Percentiles rank a stretch among this genome's conserved stretches.
Evolutionary conservation across 2,329 filamentous ascomycete genomes (phyloP).

Genomic region (Lanzia echinophila): DNA sequence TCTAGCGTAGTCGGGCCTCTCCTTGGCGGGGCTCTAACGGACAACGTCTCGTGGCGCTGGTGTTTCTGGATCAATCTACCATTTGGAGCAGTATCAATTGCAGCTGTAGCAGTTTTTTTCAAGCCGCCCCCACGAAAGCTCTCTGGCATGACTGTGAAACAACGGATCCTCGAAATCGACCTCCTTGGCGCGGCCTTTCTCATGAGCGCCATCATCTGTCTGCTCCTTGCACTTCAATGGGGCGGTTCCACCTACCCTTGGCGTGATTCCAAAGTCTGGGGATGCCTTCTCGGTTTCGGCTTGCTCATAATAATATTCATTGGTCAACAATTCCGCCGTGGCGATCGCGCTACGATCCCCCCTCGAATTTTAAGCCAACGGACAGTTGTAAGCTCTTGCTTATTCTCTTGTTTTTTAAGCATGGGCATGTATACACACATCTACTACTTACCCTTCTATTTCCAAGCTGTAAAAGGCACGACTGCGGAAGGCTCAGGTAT

Average conservation of each 20-base stretch:
- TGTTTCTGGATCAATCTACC: constrained; percentile 36
- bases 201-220: constrained; percentile 39
- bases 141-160: constrained; percentile 27
- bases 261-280: constrained; percentile 38
- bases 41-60: constrained; percentile 36
- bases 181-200: constrained; percentile 40
- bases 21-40: constrained; percentile 33
- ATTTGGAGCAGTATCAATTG: constrained; percentile 34
- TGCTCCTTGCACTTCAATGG: constrained; percentile 43
- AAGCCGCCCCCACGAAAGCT: constrained; percentile 33
- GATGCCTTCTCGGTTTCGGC: constrained; percentile 37
- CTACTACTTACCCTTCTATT: constrained; percentile 43
- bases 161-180: constrained; percentile 42
- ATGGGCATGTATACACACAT: constrained; percentile 35
- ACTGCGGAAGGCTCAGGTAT: constrained; percentile 36
- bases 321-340: constrained; percentile 36
- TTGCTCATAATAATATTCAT: constrained; percentile 33
- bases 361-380: constrained; percentile 38
- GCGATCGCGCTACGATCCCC: constrained; percentile 45
- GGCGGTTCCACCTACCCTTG: constrained; percentile 41
- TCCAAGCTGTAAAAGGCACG: constrained; percentile 41
- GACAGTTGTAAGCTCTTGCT: constrained; percentile 31
- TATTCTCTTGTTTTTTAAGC: constrained; percentile 31
- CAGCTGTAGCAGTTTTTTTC: constrained; percentile 39
- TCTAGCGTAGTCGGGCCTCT: constrained; percentile 32